phyloP scores from a whole-genome alignment of 2,329 filamentous ascomycete genomes.

The Phyllosticta capitalensis region DNA sequence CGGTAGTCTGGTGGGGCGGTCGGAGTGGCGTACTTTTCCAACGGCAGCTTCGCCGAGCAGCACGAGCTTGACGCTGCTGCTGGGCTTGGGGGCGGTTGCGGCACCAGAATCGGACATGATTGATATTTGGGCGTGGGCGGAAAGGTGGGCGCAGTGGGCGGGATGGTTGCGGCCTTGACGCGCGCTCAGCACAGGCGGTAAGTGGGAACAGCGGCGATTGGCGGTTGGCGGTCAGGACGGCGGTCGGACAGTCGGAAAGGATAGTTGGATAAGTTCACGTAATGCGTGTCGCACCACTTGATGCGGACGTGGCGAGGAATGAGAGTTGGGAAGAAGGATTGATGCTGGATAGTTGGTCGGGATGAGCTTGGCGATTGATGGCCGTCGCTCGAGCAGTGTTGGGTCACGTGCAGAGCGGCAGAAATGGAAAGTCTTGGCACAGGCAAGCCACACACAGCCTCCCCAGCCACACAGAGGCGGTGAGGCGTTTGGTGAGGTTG shows the following conservation, averaged over 20 bases:
- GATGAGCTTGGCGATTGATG: too few relatives aligned
- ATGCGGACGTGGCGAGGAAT: neutral
- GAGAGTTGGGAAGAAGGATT: neutral
- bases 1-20: neutral
- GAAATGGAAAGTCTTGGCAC: too few relatives aligned
- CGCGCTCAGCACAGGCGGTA: slow-evolving; percentile 9
- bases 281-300: neutral
- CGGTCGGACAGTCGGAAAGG: neutral
- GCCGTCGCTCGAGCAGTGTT: too few relatives aligned
- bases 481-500: too few relatives aligned
- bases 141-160: slow-evolving; percentile 5
- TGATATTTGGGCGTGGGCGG: neutral
- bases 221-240: neutral
- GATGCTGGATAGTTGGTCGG: too few relatives aligned
- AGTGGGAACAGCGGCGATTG: neutral
- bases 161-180: slow-evolving; percentile 5
- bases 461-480: too few relatives aligned
- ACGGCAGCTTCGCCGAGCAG: slow-evolving; percentile 95
- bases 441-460: too few relatives aligned
- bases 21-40: slow-evolving; percentile 64
- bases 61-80: slow-evolving; percentile 99
- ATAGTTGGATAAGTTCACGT: neutral
- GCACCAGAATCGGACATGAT: slow-evolving; percentile 63
- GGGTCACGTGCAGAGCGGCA: too few relatives aligned
- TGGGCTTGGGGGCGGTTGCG: slow-evolving; percentile 70